Base-by-base conservation (phyloP, 345 rosid genomes). In the Microcos paniculata region DNA sequence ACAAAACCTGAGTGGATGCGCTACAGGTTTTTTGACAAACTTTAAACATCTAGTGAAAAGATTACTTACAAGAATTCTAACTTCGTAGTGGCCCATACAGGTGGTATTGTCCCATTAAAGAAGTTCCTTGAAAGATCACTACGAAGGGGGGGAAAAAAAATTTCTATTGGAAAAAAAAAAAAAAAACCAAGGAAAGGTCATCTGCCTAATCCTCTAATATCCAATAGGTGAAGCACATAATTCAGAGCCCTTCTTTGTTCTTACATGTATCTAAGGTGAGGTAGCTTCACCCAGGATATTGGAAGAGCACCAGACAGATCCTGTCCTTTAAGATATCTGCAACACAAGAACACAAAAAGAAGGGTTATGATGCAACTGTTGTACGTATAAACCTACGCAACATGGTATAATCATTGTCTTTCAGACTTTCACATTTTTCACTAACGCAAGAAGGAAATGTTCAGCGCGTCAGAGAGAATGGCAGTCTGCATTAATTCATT, bases 81-180 rank as follows among this genome's bases (percentile, higher is more conserved):
- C 33, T 64, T 19, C 52, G 59, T 23, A 21, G 90, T 80, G 70
- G 86, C 76, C 89, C 87, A 85, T 75, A 79, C 82, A 11, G 6
- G 70, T 15, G 91, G 91, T 77, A 88, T 82, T 62, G 79, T 75
- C 43, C 91, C 91, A 66, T 53, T 77, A 28, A 88, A 83, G 66
- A 75, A 82, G 79, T 88, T 88, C 71, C 71, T 40, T 28, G 79
- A 2, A 30, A 85, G 62, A 76, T 84, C 80, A 55, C 91, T 88
- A 67, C 0, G 52, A 70, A 67, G 26, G 48, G 14, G 26, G 74
- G 51, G 46, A 15, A 58, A 38, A 58, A 2, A 23, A 8, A 13
- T 14, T n/a, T n/a, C 13, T 40, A 6, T 13, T 72, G n/a, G n/a
- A n/a, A n/a, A n/a, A n/a, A n/a, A n/a, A n/a, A n/a, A n/a, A n/a